Conservation (phyloP, 768 basidiomycete species). For the Hortiboletus flavorubellus region DNA sequence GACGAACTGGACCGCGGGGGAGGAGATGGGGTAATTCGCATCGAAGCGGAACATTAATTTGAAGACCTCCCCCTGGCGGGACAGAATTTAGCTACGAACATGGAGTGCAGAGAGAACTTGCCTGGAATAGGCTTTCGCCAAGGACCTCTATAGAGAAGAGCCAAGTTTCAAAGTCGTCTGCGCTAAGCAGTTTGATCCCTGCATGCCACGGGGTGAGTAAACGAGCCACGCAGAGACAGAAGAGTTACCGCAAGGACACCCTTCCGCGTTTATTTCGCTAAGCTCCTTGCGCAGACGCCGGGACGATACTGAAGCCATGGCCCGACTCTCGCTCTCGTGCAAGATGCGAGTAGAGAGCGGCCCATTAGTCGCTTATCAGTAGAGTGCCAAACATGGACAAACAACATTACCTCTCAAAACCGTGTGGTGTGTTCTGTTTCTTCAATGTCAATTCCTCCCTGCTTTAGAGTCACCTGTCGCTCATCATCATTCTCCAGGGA, state of each 20-base stretch:
- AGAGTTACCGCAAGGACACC: slow-evolving; percentile 59
- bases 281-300: slow-evolving; percentile 71
- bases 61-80: slow-evolving; percentile 66
- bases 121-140: slow-evolving; percentile 79
- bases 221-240: neutral
- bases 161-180: slow-evolving; percentile 80
- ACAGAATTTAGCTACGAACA: slow-evolving; percentile 1
- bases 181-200: slow-evolving; percentile 73
- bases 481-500: slow-evolving; percentile 39
- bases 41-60: slow-evolving; percentile 83
- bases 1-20: slow-evolving; percentile 85
- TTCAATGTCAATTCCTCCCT: slow-evolving; percentile 46
- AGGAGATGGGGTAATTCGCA: slow-evolving; percentile 76
- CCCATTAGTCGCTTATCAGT: slow-evolving; percentile 6
- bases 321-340: slow-evolving; percentile 19
- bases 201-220: slow-evolving; percentile 1
- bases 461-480: slow-evolving; percentile 72
- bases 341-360: slow-evolving; percentile 8
- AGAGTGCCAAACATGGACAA: slow-evolving; percentile 37
- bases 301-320: slow-evolving; percentile 61
- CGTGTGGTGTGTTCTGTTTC: neutral
- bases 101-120: slow-evolving; percentile 23
- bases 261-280: slow-evolving; percentile 59
- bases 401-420: slow-evolving; percentile 32
- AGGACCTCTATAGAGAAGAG: slow-evolving; percentile 75